Conservation (phyloP, 2,329 filamentous ascomycete genomes). For the Microascus cirrosus region DNA sequence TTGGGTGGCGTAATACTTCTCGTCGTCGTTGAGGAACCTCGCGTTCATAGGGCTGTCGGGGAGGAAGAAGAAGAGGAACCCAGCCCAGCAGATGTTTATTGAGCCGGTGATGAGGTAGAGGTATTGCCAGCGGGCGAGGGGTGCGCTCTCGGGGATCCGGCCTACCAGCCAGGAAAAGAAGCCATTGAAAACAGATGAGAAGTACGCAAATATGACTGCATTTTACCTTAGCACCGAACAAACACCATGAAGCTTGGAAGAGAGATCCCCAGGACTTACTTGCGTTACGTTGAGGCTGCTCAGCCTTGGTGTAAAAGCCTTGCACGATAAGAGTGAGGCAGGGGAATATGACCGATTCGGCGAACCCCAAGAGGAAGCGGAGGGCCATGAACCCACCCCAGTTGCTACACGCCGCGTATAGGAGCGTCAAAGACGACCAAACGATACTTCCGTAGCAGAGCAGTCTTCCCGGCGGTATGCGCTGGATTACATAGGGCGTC, state of each 20-base stretch:
- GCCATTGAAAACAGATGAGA: slow-evolving; percentile 14
- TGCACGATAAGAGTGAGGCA: slow-evolving; percentile 37
- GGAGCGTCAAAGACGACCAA: slow-evolving; percentile 8
- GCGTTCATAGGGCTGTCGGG: slow-evolving; percentile 7
- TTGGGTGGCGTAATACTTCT: slow-evolving; percentile 39
- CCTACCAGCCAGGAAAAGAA: slow-evolving; percentile 21
- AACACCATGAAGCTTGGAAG: background rate
- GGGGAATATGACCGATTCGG: slow-evolving; percentile 34
- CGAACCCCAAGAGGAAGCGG: slow-evolving; percentile 6
- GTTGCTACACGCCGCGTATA: slow-evolving; percentile 8
- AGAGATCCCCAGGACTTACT: background rate
- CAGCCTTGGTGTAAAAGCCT: slow-evolving; percentile 18
- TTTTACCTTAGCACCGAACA: background rate
- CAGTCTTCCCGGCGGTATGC: slow-evolving; percentile 8
- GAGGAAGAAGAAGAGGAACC: slow-evolving; percentile 6
- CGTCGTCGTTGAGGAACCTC: slow-evolving; percentile 6
- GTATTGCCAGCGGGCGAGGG: slow-evolving; percentile 12
- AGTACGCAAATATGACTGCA: background rate
- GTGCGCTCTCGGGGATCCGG: slow-evolving; percentile 14
- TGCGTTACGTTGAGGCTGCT: slow-evolving; percentile 4
- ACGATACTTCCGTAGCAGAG: slow-evolving; percentile 7
- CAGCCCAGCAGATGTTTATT: slow-evolving; percentile 9
- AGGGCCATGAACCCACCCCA: slow-evolving; percentile 10
- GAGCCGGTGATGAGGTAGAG: slow-evolving; percentile 9
- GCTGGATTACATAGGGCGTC: slow-evolving; percentile 8